A percentile compares a stretch with the other conserved stretches of the same genome.
phyloP scores from a whole-genome alignment of 345 rosid genomes.

The Moricandia moricandioides region DNA sequence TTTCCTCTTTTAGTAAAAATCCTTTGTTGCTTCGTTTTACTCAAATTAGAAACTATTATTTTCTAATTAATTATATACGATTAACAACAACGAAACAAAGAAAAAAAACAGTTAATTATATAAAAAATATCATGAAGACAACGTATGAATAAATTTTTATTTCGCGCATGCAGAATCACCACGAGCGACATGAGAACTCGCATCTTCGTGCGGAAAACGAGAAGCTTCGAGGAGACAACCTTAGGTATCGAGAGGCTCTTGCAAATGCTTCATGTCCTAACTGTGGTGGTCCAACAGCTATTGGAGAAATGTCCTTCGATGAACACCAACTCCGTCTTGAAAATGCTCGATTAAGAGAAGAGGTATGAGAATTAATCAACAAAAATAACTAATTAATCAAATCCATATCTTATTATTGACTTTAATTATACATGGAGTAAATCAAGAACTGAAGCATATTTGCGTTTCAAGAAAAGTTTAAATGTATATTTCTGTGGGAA shows the following conservation, averaged over 20 bases:
- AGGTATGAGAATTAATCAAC: constrained; percentile 46
- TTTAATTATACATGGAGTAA: not conserved
- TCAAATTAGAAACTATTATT: not conserved
- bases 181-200: constrained; percentile 80
- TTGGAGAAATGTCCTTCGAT: constrained; percentile 93
- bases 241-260: constrained; percentile 84
- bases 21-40: constrained; percentile 2
- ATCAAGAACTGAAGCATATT: not conserved
- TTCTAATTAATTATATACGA: not conserved
- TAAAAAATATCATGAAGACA: not conserved
- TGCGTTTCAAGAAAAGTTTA: not conserved
- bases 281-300: constrained; percentile 91
- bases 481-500: not conserved
- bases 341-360: constrained; percentile 84
- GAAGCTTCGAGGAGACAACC: constrained; percentile 83
- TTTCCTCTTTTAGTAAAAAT: constrained; percentile 24
- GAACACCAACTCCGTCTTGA: constrained; percentile 92
- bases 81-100: not conserved
- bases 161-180: constrained; percentile 59
- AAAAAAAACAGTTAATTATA: no score
- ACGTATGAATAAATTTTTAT: not conserved
- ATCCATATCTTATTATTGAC: not conserved
- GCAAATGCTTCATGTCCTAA: constrained; percentile 90
- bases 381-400: not conserved
- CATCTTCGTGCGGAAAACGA: constrained; percentile 84